Evolutionary conservation across 805 yeast species (phyloP).

Genomic region (Pichia pseudocactophila): DNA sequence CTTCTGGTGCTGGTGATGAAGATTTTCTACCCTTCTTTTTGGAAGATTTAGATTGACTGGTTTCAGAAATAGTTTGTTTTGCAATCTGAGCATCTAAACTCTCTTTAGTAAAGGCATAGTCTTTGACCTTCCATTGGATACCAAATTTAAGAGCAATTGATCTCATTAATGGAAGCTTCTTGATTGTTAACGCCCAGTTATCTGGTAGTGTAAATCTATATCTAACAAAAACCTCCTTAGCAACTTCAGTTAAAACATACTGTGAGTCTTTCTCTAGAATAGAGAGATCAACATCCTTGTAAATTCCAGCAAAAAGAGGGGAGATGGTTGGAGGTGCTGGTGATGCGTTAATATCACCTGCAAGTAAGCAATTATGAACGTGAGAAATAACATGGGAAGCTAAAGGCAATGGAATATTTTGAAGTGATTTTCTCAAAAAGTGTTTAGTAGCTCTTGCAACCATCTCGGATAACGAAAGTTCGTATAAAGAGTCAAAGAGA

Average conservation of each 20-base stretch:
- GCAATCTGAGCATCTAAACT: conserved; percentile 26
- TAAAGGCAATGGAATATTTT: conserved; percentile 41
- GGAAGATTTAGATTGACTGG: conserved; percentile 24
- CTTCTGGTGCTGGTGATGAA: conserved; percentile 8
- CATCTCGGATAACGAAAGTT: conserved; percentile 54
- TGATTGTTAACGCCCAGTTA: conserved; percentile 36
- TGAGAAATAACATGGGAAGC: conserved; percentile 57
- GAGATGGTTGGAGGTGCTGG: conserved; percentile 37
- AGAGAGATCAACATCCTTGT: conserved; percentile 31
- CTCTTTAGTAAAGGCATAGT: conserved; percentile 41
- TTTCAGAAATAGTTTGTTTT: conserved; percentile 17
- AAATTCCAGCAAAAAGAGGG: conserved; percentile 33
- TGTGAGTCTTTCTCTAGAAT: conserved; percentile 38
- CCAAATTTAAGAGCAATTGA: conserved; percentile 73
- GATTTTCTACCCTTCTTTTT: conserved; percentile 25
- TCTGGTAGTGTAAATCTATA: conserved; percentile 52
- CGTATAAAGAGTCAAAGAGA: conserved; percentile 39
- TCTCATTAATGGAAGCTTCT: conserved; percentile 42
- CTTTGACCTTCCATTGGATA: conserved; percentile 65
- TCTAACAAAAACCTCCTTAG: conserved; percentile 47
- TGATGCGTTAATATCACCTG: conserved; percentile 33
- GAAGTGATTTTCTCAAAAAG: conserved; percentile 43
- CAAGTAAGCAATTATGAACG: conserved; percentile 64
- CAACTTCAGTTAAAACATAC: conserved; percentile 36
- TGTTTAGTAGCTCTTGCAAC: conserved; percentile 76